Evolutionary conservation across 495 filamentous ascomycete species (phyloP).

Genomic region (Talaromyces thailandensis): DNA sequence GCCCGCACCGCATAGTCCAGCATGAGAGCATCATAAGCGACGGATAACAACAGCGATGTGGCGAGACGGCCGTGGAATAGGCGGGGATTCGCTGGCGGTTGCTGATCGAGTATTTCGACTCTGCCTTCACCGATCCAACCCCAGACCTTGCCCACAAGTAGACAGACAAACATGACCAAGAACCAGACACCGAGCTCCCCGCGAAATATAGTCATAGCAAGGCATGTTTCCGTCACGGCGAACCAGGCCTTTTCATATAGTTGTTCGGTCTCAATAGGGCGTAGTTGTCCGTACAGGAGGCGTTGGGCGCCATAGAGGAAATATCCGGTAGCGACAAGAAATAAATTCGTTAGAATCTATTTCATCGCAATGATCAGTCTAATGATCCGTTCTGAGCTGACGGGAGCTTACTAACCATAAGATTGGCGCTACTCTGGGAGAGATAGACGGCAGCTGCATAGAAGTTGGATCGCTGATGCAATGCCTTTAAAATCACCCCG

Average conservation of each 20-base stretch:
- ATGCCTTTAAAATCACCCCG: constrained; percentile 76
- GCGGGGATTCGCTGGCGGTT: constrained; percentile 81
- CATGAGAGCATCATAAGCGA: constrained; percentile 67
- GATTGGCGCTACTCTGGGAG: constrained; percentile 86
- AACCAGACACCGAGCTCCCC: constrained; percentile 93
- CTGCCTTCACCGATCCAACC: constrained; percentile 95
- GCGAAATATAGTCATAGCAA: constrained; percentile 98
- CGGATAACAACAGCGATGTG: constrained; percentile 65
- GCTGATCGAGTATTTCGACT: constrained; percentile 90
- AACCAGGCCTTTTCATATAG: constrained; percentile 97
- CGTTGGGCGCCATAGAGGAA: constrained; percentile 82
- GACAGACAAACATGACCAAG: constrained; percentile 84
- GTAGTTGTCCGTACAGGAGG: constrained; percentile 82
- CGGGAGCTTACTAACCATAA: constrained; percentile 56
- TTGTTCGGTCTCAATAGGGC: constrained; percentile 91
- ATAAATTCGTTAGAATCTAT: constrained; percentile 80
- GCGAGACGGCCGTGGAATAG: constrained; percentile 82
- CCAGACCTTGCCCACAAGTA: constrained; percentile 94
- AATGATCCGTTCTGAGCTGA: not conserved
- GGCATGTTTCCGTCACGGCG: constrained; percentile 88
- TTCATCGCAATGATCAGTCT: not conserved
- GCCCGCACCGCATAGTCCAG: constrained; percentile 70
- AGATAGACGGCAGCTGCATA: constrained; percentile 95
- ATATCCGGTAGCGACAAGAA: constrained; percentile 64
- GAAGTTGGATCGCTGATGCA: constrained; percentile 93